These are phyloP conservation scores for Rhodomyrtus psidioides DNA, from an alignment of 441 rosid species.

Conservation along the genomic window DNA sequence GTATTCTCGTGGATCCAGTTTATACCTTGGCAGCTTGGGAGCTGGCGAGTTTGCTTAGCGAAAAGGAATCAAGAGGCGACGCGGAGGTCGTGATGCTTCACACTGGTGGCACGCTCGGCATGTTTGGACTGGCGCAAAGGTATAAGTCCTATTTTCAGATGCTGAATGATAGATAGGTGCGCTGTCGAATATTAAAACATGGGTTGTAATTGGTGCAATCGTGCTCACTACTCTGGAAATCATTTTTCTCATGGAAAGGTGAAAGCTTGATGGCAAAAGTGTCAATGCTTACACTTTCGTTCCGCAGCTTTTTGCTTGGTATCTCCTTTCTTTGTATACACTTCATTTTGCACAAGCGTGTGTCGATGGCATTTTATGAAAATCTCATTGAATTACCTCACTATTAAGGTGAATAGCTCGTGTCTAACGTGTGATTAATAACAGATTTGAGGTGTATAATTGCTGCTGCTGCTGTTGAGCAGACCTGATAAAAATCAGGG, in stretches of 20 bases:
- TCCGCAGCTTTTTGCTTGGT: neutral
- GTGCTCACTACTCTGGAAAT: neutral
- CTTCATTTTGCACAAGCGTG: neutral
- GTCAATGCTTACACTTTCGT: neutral
- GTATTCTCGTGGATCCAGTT: conserved; percentile 66
- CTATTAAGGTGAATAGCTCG: neutral
- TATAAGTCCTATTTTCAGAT: conserved; percentile 46
- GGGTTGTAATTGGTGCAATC: neutral
- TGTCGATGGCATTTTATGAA: neutral
- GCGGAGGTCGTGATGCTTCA: conserved; percentile 69
- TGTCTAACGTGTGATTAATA: neutral
- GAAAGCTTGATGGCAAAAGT: neutral
- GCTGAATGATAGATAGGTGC: conserved; percentile 12
- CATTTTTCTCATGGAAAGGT: neutral
- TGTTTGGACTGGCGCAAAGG: conserved; percentile 87
- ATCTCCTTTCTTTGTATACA: neutral
- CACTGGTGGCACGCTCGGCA: conserved; percentile 78
- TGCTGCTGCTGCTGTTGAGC: neutral
- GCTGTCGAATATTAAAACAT: neutral
- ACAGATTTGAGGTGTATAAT: neutral
- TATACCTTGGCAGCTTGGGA: conserved; percentile 90
- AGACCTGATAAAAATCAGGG: neutral
- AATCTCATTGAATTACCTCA: neutral
- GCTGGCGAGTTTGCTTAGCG: conserved; percentile 36
- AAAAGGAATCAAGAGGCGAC: conserved; percentile 12